Conservation (phyloP, 352 stramenopile species). For the Pseudoperonospora humuli region DNA sequence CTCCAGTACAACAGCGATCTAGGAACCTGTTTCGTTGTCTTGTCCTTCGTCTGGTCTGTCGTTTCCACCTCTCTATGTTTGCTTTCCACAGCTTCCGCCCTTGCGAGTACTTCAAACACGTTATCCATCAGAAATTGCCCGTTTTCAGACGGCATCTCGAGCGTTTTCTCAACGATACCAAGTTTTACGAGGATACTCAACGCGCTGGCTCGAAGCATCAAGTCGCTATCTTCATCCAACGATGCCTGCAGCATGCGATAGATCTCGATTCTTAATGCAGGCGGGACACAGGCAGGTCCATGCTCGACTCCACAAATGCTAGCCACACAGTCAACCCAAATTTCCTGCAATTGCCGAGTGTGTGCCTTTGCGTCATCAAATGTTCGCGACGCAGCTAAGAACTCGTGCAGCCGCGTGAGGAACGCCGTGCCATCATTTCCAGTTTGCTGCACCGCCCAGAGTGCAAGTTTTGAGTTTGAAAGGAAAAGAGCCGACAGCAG, state of each 20-base stretch:
- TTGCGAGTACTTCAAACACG: conserved; percentile 69
- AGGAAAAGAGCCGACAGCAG: conserved; percentile 73
- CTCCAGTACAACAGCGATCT: conserved; percentile 53
- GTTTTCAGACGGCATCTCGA: conserved; percentile 53
- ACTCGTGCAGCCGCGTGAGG: conserved; percentile 42
- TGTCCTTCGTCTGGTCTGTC: conserved; percentile 15
- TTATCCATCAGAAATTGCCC: conserved; percentile 59
- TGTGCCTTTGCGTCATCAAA: conserved; percentile 32
- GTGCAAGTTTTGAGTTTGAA: conserved; percentile 72
- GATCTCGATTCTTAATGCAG: conserved; percentile 62
- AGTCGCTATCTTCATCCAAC: conserved; percentile 59
- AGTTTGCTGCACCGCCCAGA: conserved; percentile 64
- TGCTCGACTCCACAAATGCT: conserved; percentile 73
- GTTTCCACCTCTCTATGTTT: conserved; percentile 21
- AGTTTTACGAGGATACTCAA: conserved; percentile 83
- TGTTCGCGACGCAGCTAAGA: conserved; percentile 48
- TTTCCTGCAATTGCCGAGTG: conserved; percentile 57
- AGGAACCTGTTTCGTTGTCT: conserved; percentile 8
- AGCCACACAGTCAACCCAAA: conserved; percentile 76
- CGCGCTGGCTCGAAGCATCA: conserved; percentile 66
- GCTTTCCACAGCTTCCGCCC: conserved; percentile 45
- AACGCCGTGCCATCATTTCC: conserved; percentile 54
- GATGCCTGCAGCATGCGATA: conserved; percentile 63
- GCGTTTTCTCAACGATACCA: conserved; percentile 70
- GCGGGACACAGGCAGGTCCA: conserved; percentile 54